A percentile compares a stretch with the other conserved stretches of the same genome.
Conservation (phyloP, 768 basidiomycete species). For the Lactifluus subvellereus region DNA sequence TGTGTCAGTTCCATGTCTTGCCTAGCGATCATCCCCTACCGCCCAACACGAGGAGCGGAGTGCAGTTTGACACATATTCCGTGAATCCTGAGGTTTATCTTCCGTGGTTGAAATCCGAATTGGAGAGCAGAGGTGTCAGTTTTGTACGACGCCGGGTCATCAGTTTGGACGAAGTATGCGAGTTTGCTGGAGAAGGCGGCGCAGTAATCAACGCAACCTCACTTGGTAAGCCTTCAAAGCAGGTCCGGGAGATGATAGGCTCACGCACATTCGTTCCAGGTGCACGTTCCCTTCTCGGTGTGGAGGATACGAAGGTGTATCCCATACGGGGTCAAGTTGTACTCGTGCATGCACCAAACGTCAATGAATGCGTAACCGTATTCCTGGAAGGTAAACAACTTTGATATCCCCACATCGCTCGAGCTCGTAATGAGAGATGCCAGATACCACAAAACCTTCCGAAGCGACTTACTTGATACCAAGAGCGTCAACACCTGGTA, state of each 20-base stretch:
- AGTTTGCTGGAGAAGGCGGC: constrained; percentile 33
- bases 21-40: constrained; percentile 33
- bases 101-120: constrained; percentile 41
- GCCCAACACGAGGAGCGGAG: constrained; percentile 33
- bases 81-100: constrained; percentile 48
- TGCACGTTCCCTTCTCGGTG: constrained; percentile 68
- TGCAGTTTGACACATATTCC: constrained; percentile 42
- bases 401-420: not conserved
- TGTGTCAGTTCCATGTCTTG: constrained; percentile 25
- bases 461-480: constrained; percentile 57
- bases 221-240: constrained; percentile 36
- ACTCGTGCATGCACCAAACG: constrained; percentile 61
- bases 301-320: constrained; percentile 68
- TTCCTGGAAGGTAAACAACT: not conserved
- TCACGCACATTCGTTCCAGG: constrained; percentile 33
- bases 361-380: constrained; percentile 36
- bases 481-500: constrained; percentile 42
- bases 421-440: not conserved
- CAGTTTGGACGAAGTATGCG: constrained; percentile 43
- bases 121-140: constrained; percentile 37
- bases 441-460: constrained; percentile 12
- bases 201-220: constrained; percentile 54
- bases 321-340: constrained; percentile 86
- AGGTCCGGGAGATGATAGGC: not conserved
- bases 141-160: constrained; percentile 40